Percentiles rank a stretch among this genome's conserved stretches.
Evolutionary conservation across 306 rosid species (phyloP).

Genomic region (Luffa acutangula): DNA sequence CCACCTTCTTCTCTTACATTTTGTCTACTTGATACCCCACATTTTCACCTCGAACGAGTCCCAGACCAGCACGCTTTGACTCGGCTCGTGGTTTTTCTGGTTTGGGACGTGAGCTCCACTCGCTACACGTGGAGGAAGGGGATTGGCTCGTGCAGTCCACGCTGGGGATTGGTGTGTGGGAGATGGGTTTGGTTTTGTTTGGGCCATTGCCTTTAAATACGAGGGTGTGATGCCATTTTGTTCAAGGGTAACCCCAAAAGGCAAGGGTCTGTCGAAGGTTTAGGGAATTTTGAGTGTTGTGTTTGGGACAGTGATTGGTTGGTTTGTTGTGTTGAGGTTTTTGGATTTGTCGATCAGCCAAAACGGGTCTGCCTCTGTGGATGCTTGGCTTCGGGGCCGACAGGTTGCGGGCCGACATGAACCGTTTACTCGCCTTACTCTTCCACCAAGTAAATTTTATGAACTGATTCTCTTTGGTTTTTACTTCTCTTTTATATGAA

Average conservation of each 20-base stretch:
- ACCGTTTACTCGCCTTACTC: constrained; percentile 83
- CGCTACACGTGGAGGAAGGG: background rate
- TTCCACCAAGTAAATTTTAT: constrained; percentile 61
- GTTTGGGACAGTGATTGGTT: background rate
- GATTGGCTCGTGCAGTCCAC: background rate
- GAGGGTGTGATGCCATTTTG: background rate
- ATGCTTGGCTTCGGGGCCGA: constrained; percentile 83
- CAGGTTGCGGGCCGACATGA: constrained; percentile 92
- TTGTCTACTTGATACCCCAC: constrained; percentile 63
- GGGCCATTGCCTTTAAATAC: background rate
- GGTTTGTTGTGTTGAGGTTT: background rate
- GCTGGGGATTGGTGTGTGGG: background rate
- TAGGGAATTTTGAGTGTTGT: too few species aligned
- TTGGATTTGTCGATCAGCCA: constrained; percentile 24
- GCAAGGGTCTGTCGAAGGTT: background rate
- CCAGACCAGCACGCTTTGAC: constrained; percentile 35
- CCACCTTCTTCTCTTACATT: background rate
- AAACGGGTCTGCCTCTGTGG: constrained; percentile 99
- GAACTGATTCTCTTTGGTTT: background rate
- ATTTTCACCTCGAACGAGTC: constrained; percentile 52
- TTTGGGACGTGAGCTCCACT: background rate
- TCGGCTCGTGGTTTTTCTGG: too few species aligned
- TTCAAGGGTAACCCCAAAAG: background rate
- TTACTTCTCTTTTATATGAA: too few species aligned
- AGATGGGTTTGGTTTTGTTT: background rate